phyloP scores from a whole-genome alignment of 2,329 filamentous ascomycete species.

The Aschersonia sp. region DNA sequence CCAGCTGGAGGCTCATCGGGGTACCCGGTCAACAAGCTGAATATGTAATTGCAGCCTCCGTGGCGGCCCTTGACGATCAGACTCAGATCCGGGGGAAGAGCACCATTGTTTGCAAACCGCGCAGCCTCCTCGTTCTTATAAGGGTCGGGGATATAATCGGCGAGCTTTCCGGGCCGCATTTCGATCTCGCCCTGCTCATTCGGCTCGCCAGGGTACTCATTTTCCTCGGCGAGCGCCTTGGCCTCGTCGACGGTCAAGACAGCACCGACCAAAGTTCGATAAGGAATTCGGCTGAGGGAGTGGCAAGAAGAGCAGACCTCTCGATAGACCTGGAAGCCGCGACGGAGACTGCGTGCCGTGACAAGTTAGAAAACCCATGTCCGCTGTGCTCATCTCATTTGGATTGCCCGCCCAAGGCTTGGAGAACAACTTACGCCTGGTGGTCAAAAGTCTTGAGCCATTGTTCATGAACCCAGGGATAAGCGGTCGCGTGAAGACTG shows the following conservation, averaged over 20 bases:
- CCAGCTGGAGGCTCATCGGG: constrained; percentile 91
- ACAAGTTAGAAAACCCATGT: neutral
- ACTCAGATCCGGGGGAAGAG: constrained; percentile 90
- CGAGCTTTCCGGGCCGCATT: constrained; percentile 96
- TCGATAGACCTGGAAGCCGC: constrained; percentile 98
- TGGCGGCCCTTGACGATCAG: constrained; percentile 96
- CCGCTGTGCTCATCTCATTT: neutral
- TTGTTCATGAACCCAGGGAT: constrained; percentile 91
- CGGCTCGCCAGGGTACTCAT: constrained; percentile 96
- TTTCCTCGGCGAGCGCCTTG: constrained; percentile 93
- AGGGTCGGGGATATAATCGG: constrained; percentile 85
- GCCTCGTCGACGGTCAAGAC: constrained; percentile 95
- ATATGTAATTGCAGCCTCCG: constrained; percentile 97
- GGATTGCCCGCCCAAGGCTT: too few species aligned
- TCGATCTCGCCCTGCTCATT: constrained; percentile 97
- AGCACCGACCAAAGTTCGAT: constrained; percentile 79
- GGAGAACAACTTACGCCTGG: constrained; percentile 56
- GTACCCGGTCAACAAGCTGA: constrained; percentile 91
- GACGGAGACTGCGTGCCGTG: constrained; percentile 56
- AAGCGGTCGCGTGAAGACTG: constrained; percentile 81
- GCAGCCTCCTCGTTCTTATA: constrained; percentile 99
- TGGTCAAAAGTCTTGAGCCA: constrained; percentile 95
- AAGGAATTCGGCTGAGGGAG: constrained; percentile 87
- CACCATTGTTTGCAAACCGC: constrained; percentile 95
- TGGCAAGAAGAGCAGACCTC: constrained; percentile 98